phyloP scores from a whole-genome alignment of 345 rosid genomes.

The Turritis glabra region DNA sequence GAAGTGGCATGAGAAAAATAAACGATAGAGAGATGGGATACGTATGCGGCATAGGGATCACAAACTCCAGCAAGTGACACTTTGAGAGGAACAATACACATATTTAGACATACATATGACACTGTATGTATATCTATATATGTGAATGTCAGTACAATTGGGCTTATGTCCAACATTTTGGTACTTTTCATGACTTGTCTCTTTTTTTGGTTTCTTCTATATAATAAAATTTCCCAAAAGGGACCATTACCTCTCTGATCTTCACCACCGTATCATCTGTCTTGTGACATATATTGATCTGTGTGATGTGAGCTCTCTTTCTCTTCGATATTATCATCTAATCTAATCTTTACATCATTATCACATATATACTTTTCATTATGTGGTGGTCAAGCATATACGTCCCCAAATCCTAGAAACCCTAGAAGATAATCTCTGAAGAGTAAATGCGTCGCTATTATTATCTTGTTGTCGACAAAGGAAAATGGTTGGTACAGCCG shows the following conservation, averaged over 20 bases:
- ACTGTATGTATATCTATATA: conserved; percentile 14
- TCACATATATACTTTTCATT: conserved; percentile 21
- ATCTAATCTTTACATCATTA: conserved; percentile 12
- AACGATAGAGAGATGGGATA: conserved; percentile 39
- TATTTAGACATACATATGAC: conserved; percentile 18
- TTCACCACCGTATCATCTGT: conserved; percentile 33
- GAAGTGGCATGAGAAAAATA: conserved; percentile 36
- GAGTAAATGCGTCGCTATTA: not conserved
- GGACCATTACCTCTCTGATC: conserved; percentile 38
- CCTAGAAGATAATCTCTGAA: not conserved
- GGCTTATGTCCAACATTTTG: conserved; percentile 35
- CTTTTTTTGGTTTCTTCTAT: conserved; percentile 30
- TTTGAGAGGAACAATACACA: conserved; percentile 26
- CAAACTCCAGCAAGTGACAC: conserved; percentile 34
- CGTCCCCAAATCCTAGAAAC: conserved; percentile 1
- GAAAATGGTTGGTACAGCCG: not conserved
- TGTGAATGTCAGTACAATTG: conserved; percentile 35
- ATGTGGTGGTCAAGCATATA: conserved; percentile 21
- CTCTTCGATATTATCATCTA: conserved; percentile 28
- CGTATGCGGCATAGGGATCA: conserved; percentile 40
- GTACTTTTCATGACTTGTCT: conserved; percentile 39
- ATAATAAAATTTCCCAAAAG: conserved; percentile 24
- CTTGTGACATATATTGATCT: conserved; percentile 25
- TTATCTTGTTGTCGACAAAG: not conserved
- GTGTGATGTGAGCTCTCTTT: conserved; percentile 18